These are phyloP conservation scores for Paraglomus brasilianum DNA, from an alignment of 192 early-diverging fungal species.

Conservation along the genomic window DNA sequence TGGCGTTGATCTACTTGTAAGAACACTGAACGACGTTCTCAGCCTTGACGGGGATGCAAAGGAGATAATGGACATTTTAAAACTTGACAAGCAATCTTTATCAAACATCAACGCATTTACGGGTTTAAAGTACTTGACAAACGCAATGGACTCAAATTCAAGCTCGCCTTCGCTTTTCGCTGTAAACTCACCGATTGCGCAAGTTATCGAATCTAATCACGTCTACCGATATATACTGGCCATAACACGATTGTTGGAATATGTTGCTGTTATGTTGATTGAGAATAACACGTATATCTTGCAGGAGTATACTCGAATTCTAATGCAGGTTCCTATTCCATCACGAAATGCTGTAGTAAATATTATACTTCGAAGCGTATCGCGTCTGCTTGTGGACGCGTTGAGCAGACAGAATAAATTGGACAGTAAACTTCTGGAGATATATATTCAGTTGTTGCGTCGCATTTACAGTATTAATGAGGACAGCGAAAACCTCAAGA, in stretches of 20 bases:
- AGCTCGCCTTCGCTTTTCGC: slow-evolving; percentile 29
- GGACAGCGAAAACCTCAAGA: not conserved
- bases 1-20: slow-evolving; percentile 34
- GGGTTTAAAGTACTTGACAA: slow-evolving; percentile 33
- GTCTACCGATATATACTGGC: slow-evolving; percentile 40
- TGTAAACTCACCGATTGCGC: slow-evolving; percentile 29
- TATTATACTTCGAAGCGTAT: slow-evolving; percentile 38
- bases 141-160: not conserved
- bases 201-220: not conserved
- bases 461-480: slow-evolving; percentile 34
- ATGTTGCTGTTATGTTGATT: slow-evolving; percentile 38
- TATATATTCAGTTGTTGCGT: slow-evolving; percentile 40
- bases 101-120: slow-evolving; percentile 22
- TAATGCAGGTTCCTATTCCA: slow-evolving; percentile 40
- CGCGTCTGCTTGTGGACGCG: slow-evolving; percentile 38
- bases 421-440: slow-evolving; percentile 39
- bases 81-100: slow-evolving; percentile 23
- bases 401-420: slow-evolving; percentile 32
- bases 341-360: slow-evolving; percentile 38
- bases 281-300: slow-evolving; percentile 39
- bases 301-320: slow-evolving; percentile 39
- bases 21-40: slow-evolving; percentile 26
- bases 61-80: slow-evolving; percentile 20
- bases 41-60: slow-evolving; percentile 26
- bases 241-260: slow-evolving; percentile 39